A percentile compares a stretch with the other conserved stretches of the same genome.
These are phyloP conservation scores for Piper betle DNA, from an alignment of 164 flowering plant species.

Conservation along the genomic window DNA sequence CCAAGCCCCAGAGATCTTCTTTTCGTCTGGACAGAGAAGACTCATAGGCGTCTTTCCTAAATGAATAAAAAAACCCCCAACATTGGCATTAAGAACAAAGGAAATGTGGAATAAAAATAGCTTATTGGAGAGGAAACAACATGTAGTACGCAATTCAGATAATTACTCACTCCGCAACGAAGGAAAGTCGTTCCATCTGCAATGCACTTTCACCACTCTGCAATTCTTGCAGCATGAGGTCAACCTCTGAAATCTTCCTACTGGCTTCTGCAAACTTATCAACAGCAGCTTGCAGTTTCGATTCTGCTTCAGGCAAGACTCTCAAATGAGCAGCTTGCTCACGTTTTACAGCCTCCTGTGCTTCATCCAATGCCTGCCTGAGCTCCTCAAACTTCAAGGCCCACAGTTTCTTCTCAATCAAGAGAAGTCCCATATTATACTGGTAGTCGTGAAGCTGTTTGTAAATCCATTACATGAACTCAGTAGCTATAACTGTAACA, in stretches of 20 bases:
- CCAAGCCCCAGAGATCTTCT: conserved; percentile 74
- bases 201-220: conserved; percentile 67
- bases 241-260: conserved; percentile 57
- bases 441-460: conserved; percentile 79
- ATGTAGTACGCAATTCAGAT: not conserved
- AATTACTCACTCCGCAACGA: conserved; percentile 58
- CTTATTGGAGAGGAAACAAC: not conserved
- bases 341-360: conserved; percentile 55
- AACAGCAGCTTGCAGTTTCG: conserved; percentile 54
- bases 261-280: conserved; percentile 78
- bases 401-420: conserved; percentile 86
- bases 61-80: not conserved
- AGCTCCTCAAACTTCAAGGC: conserved; percentile 41
- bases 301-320: conserved; percentile 58
- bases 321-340: conserved; percentile 58
- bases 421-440: conserved; percentile 85
- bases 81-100: too few species aligned
- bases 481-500: not conserved
- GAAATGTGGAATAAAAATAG: not conserved
- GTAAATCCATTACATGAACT: not conserved
- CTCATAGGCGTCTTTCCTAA: conserved; percentile 67
- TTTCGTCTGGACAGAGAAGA: conserved; percentile 37
- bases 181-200: conserved; percentile 45
- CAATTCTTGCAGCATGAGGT: conserved; percentile 59
- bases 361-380: conserved; percentile 42